Evolutionary conservation across 2,329 filamentous ascomycete species (phyloP), one percentile per base, ranked within the genome.

Genomic region (Trichoderma brevicompactum): DNA sequence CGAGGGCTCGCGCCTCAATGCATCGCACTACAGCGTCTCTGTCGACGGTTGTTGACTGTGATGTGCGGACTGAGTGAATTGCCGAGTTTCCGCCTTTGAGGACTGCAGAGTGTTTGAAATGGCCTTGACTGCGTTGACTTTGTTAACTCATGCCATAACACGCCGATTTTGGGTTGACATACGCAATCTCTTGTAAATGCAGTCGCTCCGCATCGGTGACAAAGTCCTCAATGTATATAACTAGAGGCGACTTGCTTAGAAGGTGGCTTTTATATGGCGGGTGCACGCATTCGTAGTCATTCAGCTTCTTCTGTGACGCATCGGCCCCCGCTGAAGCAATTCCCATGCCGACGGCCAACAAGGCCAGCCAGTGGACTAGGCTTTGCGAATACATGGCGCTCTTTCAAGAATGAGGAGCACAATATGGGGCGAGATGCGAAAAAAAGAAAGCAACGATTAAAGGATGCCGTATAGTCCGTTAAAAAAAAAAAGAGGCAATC

Each of bases 191-290:
- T 36, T 78, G 75, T 7, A 84, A 72, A 68, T 83, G 78, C 12
- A 70, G 66, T 0, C 78, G 74, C 70, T 84, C 82, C 1, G 73
- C 69, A 5, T 70, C 61, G 0, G 79, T 81, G 34, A 84, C 61
- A 66, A 84, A 84, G 69, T 79, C 75, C 68, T 77, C 76, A 23
- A 84, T 74, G 70, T 84, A 84, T 40, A 84, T 78, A 2, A 84
- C 79, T 3, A 84, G 72, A 7, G 82, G 82, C 4, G 81, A 82
- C 44, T 79, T 78, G 28, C 81, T 83, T 8, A 83, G 72, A 23
- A 83, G 73, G 65, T 79, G 79, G 12, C 78, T 72, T 40, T 79
- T 75, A 71, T 82, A 82, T 0, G 79, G 72, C 0, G 74, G 73
- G 41, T 75, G 70, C 9, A 54, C 61, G 68, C 74, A 76, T 3